Evolutionary conservation across 352 stramenopile genomes (phyloP), one percentile per base, ranked within the genome.

Genomic region (Phytophthora lateralis): DNA sequence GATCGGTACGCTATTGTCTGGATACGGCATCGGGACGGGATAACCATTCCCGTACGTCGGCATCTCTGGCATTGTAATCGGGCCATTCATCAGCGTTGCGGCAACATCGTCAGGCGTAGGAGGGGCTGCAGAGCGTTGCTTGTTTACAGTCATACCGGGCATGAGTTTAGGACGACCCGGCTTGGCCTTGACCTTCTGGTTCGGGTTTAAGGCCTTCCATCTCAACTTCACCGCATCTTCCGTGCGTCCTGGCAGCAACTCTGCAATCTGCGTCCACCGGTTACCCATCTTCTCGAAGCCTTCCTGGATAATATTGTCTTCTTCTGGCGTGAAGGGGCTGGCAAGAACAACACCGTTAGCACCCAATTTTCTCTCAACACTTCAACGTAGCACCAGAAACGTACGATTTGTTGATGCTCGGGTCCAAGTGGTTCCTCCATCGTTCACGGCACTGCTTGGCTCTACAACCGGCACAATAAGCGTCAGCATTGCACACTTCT

Each of bases 361-460:
- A 39, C 0, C 5, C n/a, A 20, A 18, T 29, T 27, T 29, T 14
- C 29, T 49, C n/a, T 32, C 26, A 63, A 17, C 24, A 54, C 21
- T 41, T 20, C 17, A 55, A 46, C 21, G 21, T 58, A 26, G 26
- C 20, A 5, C 49, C 37, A 6, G 30, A 4, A 34, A 21, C 78
- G 44, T 76, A 93, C 83, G 69, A 73, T 78, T 91, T 90, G 69
- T 90, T 93, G 59, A 98, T 89, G 50, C 89, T 94, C 34, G 96
- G 96, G 76, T 98, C 93, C 53, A 98, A 82, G 71, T 98, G 95
- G 74, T 98, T 98, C 30, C 97, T 82, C 89, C 95, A 99, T 15
- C 96, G 90, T 60, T 99, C 95, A 8, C 96, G 89, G 61, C 96
- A 99, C 69, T 98, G 96, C 71, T 99, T 98, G 2, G 88, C 80